Percentiles rank a stretch among this genome's conserved stretches.
Evolutionary conservation across 768 basidiomycete species (phyloP).

Genomic region (Kwoniella botswanensis): DNA sequence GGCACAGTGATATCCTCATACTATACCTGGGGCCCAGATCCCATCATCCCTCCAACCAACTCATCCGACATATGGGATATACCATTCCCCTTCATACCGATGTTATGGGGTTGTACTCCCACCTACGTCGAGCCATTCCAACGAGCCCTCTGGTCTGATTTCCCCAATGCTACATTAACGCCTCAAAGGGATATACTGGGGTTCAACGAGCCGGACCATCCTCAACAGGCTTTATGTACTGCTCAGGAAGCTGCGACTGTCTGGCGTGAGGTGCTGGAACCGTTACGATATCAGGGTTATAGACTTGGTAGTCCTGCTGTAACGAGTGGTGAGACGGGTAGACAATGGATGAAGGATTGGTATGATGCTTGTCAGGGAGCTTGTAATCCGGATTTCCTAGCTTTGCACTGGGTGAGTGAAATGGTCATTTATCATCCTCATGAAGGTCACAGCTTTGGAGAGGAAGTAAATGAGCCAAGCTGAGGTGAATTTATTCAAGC

Average conservation of each 20-base stretch:
- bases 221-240: slow-evolving; percentile 64
- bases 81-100: slow-evolving; percentile 39
- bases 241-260: slow-evolving; percentile 63
- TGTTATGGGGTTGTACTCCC: slow-evolving; percentile 40
- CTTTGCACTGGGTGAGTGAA: slow-evolving; percentile 61
- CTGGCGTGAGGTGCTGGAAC: slow-evolving; percentile 66
- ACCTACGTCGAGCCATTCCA: slow-evolving; percentile 27
- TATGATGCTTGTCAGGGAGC: slow-evolving; percentile 62
- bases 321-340: slow-evolving; percentile 64
- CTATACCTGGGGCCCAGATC: slow-evolving; percentile 37
- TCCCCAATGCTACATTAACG: slow-evolving; percentile 22
- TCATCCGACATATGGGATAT: slow-evolving; percentile 10
- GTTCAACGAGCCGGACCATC: slow-evolving; percentile 57
- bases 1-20: slow-evolving; percentile 33
- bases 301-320: slow-evolving; percentile 66
- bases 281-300: slow-evolving; percentile 62
- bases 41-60: slow-evolving; percentile 16
- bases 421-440: slow-evolving; percentile 2
- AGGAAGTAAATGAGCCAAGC: too few species aligned
- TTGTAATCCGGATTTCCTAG: slow-evolving; percentile 68
- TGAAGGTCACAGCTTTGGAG: too few species aligned
- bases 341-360: slow-evolving; percentile 66
- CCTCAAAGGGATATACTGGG: slow-evolving; percentile 27
- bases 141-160: slow-evolving; percentile 11
- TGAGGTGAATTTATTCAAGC: slow-evolving; percentile 26